Percentiles rank a stretch among this genome's conserved stretches.
phyloP scores from a whole-genome alignment of 2,329 filamentous ascomycete genomes.

The Curvularia sp. region DNA sequence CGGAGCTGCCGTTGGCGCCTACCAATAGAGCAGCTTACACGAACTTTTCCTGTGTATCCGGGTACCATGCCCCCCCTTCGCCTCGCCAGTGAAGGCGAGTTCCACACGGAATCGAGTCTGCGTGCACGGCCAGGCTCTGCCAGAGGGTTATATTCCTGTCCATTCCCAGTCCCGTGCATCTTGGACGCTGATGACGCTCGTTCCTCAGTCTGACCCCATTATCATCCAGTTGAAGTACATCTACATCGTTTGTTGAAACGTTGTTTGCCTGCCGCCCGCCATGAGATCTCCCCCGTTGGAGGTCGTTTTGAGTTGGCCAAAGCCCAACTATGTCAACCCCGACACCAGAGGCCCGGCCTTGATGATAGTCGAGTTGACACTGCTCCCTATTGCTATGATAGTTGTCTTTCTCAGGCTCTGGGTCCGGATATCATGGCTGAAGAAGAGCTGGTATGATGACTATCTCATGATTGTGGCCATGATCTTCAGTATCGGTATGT shows the following conservation, averaged over 20 bases:
- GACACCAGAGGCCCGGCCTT: constrained; percentile 51
- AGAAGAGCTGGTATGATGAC: constrained; percentile 50
- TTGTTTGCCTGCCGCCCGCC: constrained; percentile 15
- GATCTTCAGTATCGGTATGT: constrained; percentile 30
- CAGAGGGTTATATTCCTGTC: constrained; percentile 36
- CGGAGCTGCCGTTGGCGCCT: constrained; percentile 32
- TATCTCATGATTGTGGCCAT: constrained; percentile 49
- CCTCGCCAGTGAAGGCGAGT: constrained; percentile 38
- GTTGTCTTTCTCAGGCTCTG: constrained; percentile 46
- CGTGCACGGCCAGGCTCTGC: constrained; percentile 26
- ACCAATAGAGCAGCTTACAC: constrained; percentile 35
- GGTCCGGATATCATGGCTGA: constrained; percentile 47
- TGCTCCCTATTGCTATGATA: constrained; percentile 47
- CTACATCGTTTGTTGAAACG: constrained; percentile 23
- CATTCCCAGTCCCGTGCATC: constrained; percentile 37
- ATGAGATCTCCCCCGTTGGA: constrained; percentile 47
- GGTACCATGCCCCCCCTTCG: constrained; percentile 25
- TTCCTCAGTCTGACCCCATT: constrained; percentile 27
- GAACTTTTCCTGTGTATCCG: constrained; percentile 22
- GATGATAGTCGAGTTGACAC: constrained; percentile 50
- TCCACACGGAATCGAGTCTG: constrained; percentile 22
- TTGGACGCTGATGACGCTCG: constrained; percentile 37
- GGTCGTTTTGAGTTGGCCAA: constrained; percentile 51
- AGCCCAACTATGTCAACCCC: constrained; percentile 54
- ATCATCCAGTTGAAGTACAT: constrained; percentile 27